These are phyloP conservation scores for Stemphylium beticola DNA, from an alignment of 2,329 filamentous ascomycete species.

Conservation along the genomic window DNA sequence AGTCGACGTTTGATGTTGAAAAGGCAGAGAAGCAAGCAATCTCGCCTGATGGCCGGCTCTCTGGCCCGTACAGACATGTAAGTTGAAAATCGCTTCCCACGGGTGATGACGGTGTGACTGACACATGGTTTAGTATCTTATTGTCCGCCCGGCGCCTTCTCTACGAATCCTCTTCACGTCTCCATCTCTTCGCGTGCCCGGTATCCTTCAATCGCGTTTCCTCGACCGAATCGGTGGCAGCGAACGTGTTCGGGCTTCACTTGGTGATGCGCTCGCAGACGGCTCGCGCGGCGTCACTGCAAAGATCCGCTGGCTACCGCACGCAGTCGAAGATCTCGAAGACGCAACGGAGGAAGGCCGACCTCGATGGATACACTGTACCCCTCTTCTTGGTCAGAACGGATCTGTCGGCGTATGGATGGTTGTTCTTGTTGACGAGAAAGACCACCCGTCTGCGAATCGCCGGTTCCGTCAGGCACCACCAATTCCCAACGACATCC, in stretches of 20 bases:
- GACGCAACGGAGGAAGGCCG: conserved; percentile 63
- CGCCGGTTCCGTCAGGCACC: conserved; percentile 42
- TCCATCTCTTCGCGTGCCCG: conserved; percentile 57
- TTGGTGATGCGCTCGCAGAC: conserved; percentile 67
- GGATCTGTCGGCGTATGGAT: conserved; percentile 79
- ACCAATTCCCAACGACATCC: conserved; percentile 36
- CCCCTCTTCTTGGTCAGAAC: conserved; percentile 70
- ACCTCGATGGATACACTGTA: conserved; percentile 78
- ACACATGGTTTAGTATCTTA: conserved; percentile 50
- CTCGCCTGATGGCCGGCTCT: conserved; percentile 36
- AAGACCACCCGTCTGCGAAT: conserved; percentile 28
- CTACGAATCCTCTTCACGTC: conserved; percentile 59
- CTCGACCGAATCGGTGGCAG: conserved; percentile 58
- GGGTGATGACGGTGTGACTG: neutral
- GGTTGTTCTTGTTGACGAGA: conserved; percentile 72
- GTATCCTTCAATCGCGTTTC: conserved; percentile 57
- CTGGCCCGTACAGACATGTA: conserved; percentile 65
- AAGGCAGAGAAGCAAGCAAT: conserved; percentile 17
- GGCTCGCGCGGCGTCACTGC: conserved; percentile 73
- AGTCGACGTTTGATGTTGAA: conserved; percentile 41
- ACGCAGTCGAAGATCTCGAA: conserved; percentile 44
- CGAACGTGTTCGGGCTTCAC: conserved; percentile 59
- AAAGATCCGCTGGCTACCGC: conserved; percentile 71
- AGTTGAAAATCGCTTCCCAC: conserved; percentile 28
- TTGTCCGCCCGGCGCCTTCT: conserved; percentile 56